A percentile compares a stretch with the other conserved stretches of the same genome.
Conservation (phyloP, 2,329 filamentous ascomycete genomes). For the Aaosphaeria arxii region DNA sequence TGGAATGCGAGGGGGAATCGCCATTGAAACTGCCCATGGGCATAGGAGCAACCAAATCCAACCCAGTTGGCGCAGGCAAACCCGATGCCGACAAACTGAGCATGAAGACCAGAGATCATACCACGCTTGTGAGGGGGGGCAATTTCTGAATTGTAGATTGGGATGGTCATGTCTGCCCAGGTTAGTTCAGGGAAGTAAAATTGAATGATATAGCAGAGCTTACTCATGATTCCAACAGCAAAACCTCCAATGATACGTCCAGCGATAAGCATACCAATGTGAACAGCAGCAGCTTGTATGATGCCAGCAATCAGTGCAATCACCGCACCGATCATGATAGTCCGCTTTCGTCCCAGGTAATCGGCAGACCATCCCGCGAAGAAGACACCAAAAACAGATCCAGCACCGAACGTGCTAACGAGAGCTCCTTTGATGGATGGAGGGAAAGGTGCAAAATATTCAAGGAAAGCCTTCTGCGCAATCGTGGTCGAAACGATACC, state of each 20-base stretch:
- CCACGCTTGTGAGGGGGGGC: constrained; percentile 56
- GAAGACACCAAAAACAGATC: constrained; percentile 7
- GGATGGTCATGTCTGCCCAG: constrained; percentile 32
- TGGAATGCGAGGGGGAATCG: constrained; percentile 70
- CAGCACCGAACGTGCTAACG: constrained; percentile 5
- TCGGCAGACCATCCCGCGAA: constrained; percentile 7
- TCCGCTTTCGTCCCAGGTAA: constrained; percentile 11
- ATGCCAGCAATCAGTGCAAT: constrained; percentile 29
- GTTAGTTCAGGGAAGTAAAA: neutral
- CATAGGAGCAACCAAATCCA: constrained; percentile 36
- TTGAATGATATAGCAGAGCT: constrained; percentile 4
- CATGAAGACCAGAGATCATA: constrained; percentile 13
- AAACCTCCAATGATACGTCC: constrained; percentile 49
- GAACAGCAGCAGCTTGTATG: constrained; percentile 33
- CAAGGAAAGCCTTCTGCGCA: constrained; percentile 3
- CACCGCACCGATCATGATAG: constrained; percentile 29
- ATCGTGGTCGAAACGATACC: constrained; percentile 10
- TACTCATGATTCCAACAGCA: constrained; percentile 46
- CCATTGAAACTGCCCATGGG: constrained; percentile 58
- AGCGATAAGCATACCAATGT: constrained; percentile 44
- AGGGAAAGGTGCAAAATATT: constrained; percentile 8
- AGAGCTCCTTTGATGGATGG: constrained; percentile 4
- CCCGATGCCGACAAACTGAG: constrained; percentile 21
- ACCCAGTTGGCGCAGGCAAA: neutral
- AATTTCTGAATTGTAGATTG: constrained; percentile 64